phyloP scores from a whole-genome alignment of 345 rosid species.

The Abelmoschus esculentus region DNA sequence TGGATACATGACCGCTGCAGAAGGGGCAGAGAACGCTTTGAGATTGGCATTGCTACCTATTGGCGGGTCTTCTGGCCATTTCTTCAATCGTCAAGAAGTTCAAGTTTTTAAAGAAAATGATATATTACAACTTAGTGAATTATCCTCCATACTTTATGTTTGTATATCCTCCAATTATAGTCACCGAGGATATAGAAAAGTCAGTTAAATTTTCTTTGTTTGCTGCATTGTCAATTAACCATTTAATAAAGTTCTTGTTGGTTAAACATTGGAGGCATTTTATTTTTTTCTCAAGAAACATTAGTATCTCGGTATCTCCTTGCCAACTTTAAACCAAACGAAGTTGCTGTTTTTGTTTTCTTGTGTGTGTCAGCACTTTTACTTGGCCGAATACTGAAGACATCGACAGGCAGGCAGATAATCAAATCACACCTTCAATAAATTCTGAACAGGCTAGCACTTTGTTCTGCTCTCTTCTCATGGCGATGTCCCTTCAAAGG shows the following conservation, averaged over 20 bases:
- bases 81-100: not conserved
- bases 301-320: not conserved
- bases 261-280: not conserved
- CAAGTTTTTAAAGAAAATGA: not conserved
- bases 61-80: slow-evolving; percentile 10
- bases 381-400: not conserved
- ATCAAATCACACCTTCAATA: not conserved
- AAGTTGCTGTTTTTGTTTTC: too few species aligned
- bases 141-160: too few species aligned
- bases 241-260: not conserved
- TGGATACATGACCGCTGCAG: not conserved
- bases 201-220: not conserved
- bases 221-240: not conserved
- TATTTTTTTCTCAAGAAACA: not conserved
- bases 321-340: not conserved
- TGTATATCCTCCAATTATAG: not conserved
- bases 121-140: not conserved
- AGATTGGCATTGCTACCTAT: not conserved
- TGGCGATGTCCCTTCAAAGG: slow-evolving; percentile 6
- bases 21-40: slow-evolving; percentile 11
- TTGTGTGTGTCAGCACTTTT: too few species aligned
- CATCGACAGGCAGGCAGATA: not conserved
- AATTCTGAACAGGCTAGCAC: too few species aligned
- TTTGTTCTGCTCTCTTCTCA: not conserved
- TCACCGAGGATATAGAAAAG: not conserved